A percentile compares a stretch with the other conserved stretches of the same genome.
phyloP scores from a whole-genome alignment of 2,329 filamentous ascomycete species.

The Penicillium sp. region DNA sequence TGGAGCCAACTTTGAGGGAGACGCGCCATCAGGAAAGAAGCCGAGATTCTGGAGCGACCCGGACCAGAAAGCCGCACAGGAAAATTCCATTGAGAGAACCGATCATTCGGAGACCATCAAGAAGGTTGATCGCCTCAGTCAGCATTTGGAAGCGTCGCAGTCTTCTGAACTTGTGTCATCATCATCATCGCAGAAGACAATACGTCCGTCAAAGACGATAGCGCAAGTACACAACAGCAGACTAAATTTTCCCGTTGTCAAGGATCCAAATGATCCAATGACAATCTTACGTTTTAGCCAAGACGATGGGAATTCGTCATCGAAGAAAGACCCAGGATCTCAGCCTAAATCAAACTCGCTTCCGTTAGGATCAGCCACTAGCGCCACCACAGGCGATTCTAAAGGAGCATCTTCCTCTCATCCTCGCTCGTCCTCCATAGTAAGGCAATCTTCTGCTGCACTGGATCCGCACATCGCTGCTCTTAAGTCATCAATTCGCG shows the following conservation, averaged over 20 bases:
- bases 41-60: slow-evolving; percentile 20
- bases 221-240: slow-evolving; percentile 44
- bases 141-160: slow-evolving; percentile 7
- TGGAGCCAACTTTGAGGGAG: neutral
- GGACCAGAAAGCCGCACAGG: neutral
- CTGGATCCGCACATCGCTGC: slow-evolving; percentile 27
- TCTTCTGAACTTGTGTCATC: slow-evolving; percentile 26
- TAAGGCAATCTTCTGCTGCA: slow-evolving; percentile 4
- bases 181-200: slow-evolving; percentile 32
- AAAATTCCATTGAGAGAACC: neutral
- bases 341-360: slow-evolving; percentile 17
- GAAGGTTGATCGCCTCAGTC: neutral
- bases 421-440: slow-evolving; percentile 27
- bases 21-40: slow-evolving; percentile 12
- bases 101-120: slow-evolving; percentile 5
- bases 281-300: slow-evolving; percentile 71
- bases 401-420: slow-evolving; percentile 21
- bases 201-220: slow-evolving; percentile 31
- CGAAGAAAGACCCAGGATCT: slow-evolving; percentile 47
- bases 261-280: slow-evolving; percentile 69
- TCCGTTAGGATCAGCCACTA: slow-evolving; percentile 10
- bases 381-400: slow-evolving; percentile 8
- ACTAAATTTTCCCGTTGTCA: slow-evolving; percentile 74
- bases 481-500: slow-evolving; percentile 28
- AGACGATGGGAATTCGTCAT: slow-evolving; percentile 53